phyloP scores from a whole-genome alignment of 2,329 filamentous ascomycete species.

The Fusarium sp. region DNA sequence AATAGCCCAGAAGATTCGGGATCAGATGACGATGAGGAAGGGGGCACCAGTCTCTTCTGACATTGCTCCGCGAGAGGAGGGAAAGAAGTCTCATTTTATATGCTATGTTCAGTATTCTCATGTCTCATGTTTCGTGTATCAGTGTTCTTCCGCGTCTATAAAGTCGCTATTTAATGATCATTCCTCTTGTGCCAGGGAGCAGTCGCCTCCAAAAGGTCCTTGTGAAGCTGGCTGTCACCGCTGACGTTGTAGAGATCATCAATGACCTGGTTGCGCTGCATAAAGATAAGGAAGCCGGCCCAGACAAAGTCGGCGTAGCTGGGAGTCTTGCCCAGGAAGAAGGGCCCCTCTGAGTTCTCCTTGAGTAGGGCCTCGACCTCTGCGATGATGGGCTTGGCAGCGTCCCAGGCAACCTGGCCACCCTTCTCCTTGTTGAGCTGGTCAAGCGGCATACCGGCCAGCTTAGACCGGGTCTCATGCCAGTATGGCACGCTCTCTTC shows the following conservation, averaged over 20 bases:
- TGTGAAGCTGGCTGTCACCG: slow-evolving; percentile 54
- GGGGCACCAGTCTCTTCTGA: slow-evolving; percentile 4
- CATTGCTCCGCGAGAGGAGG: not conserved
- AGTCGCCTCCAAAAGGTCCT: slow-evolving; percentile 53
- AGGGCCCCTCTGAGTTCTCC: slow-evolving; percentile 68
- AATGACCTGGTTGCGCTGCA: slow-evolving; percentile 49
- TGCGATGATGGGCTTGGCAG: slow-evolving; percentile 51
- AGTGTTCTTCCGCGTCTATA: not conserved
- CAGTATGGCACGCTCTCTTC: slow-evolving; percentile 67
- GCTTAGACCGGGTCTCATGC: slow-evolving; percentile 60
- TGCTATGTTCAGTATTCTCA: not conserved
- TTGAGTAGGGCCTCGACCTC: slow-evolving; percentile 61
- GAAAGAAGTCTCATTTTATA: not conserved
- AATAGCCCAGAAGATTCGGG: slow-evolving; percentile 9
- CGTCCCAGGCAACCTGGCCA: slow-evolving; percentile 62
- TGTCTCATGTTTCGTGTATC: not conserved
- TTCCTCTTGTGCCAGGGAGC: slow-evolving; percentile 56
- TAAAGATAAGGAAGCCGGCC: slow-evolving; percentile 60
- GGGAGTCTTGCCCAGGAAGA: slow-evolving; percentile 67
- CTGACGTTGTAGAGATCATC: slow-evolving; percentile 51
- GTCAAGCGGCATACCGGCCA: slow-evolving; percentile 64
- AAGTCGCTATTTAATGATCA: slow-evolving; percentile 44
- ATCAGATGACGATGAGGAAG: slow-evolving; percentile 37
- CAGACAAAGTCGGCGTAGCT: slow-evolving; percentile 71
- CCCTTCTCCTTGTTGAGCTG: slow-evolving; percentile 61